Evolutionary conservation across 176 grass and related monocot species (phyloP).

Genomic region (Tillandsia leiboldiana): DNA sequence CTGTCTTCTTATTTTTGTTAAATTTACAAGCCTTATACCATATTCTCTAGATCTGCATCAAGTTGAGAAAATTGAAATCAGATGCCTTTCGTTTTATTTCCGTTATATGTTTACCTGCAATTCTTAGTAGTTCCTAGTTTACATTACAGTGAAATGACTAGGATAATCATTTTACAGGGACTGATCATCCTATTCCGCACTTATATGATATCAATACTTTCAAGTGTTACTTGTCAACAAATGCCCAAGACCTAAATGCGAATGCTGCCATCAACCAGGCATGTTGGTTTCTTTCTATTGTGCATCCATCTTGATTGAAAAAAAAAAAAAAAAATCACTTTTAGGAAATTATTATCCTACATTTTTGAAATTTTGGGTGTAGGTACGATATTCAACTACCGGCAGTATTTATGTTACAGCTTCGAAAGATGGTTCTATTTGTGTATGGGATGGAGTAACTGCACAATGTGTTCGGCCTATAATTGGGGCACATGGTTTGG

Average conservation of each 20-base stretch:
- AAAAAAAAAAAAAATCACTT: background rate
- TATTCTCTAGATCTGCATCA: background rate
- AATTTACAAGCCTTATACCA: background rate
- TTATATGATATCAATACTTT: slow-evolving; percentile 97
- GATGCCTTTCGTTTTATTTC: background rate
- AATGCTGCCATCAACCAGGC: slow-evolving; percentile 89
- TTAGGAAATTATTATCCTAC: background rate
- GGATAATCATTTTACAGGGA: slow-evolving; percentile 44
- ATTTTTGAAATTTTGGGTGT: background rate
- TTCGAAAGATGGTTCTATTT: slow-evolving; percentile 85
- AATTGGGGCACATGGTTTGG: slow-evolving; percentile 64
- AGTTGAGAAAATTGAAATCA: background rate
- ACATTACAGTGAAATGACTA: background rate
- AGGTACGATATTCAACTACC: slow-evolving; percentile 76
- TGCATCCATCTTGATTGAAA: background rate
- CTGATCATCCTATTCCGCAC: slow-evolving; percentile 87
- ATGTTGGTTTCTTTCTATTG: slow-evolving; percentile 11
- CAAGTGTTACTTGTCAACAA: slow-evolving; percentile 76
- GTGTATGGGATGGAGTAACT: slow-evolving; percentile 74
- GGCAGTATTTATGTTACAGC: slow-evolving; percentile 85
- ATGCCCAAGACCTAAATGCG: slow-evolving; percentile 39
- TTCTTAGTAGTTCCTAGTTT: background rate
- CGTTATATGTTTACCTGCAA: background rate
- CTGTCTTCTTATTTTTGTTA: background rate
- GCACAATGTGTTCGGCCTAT: slow-evolving; percentile 83